Evolutionary conservation across 768 basidiomycete genomes (phyloP).

Genomic region (Dacryopinax primogenitus): DNA sequence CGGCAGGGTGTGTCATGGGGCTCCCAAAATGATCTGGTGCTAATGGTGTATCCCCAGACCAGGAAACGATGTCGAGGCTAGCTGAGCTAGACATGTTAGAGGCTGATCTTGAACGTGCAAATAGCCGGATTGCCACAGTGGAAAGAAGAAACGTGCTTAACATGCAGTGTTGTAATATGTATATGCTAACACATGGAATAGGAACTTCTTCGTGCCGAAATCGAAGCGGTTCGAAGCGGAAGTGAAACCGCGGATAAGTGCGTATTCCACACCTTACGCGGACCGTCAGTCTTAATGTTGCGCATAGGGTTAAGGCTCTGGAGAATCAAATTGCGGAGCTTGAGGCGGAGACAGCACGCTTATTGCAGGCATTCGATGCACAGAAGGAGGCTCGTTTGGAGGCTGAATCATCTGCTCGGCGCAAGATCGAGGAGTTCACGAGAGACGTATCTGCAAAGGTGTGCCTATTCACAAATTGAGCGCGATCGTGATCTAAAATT

Average conservation of each 20-base stretch:
- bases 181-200: slow-evolving; percentile 24
- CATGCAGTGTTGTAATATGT: not conserved
- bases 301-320: slow-evolving; percentile 49
- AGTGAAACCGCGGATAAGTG: slow-evolving; percentile 58
- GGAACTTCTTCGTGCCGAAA: slow-evolving; percentile 93
- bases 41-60: slow-evolving; percentile 35
- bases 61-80: slow-evolving; percentile 79
- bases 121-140: slow-evolving; percentile 78
- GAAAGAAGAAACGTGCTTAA: slow-evolving; percentile 75
- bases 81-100: slow-evolving; percentile 92
- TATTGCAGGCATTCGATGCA: slow-evolving; percentile 51
- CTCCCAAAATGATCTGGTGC: not conserved
- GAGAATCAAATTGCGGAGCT: slow-evolving; percentile 62
- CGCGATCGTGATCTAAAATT: slow-evolving; percentile 8
- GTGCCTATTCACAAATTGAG: slow-evolving; percentile 26
- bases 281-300: not conserved
- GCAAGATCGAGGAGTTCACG: slow-evolving; percentile 45
- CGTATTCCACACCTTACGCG: slow-evolving; percentile 19
- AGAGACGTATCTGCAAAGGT: slow-evolving; percentile 42
- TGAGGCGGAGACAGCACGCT: slow-evolving; percentile 59
- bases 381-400: slow-evolving; percentile 43
- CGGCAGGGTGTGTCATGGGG: slow-evolving; percentile 54
- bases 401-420: slow-evolving; percentile 36
- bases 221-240: slow-evolving; percentile 76
- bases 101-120: slow-evolving; percentile 89